Conservation (phyloP, 192 early-diverging fungal species). For the Bifiguratus adelaidae region DNA sequence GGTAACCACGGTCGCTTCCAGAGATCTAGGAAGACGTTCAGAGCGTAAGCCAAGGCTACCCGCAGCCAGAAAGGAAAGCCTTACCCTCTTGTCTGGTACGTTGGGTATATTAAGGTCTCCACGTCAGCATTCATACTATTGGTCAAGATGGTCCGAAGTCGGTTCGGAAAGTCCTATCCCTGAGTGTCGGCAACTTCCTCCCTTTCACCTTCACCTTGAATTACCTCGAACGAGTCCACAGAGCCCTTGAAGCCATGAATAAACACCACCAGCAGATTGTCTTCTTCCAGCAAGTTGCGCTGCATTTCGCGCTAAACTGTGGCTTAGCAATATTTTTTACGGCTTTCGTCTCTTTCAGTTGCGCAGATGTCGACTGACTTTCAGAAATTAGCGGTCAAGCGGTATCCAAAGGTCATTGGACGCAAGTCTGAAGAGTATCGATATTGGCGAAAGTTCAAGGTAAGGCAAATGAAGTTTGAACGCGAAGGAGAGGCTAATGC, state of each 20-base stretch:
- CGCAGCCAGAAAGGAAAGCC: background rate
- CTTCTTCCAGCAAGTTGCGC: background rate
- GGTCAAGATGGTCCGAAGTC: conserved; percentile 30
- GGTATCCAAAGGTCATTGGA: conserved; percentile 38
- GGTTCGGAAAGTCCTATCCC: conserved; percentile 37
- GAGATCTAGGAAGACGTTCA: conserved; percentile 3
- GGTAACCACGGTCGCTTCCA: conserved; percentile 23
- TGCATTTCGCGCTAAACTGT: too few species aligned
- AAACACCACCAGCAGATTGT: conserved; percentile 39
- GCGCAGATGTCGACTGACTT: conserved; percentile 37
- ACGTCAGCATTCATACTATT: conserved; percentile 26
- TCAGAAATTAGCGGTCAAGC: conserved; percentile 42
- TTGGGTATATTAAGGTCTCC: conserved; percentile 36
- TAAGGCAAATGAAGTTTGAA: conserved; percentile 8
- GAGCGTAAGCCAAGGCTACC: background rate
- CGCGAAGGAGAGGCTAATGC: too few species aligned
- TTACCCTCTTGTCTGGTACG: conserved; percentile 45
- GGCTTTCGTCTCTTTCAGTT: too few species aligned
- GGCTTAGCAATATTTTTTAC: too few species aligned
- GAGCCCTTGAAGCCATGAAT: conserved; percentile 47
- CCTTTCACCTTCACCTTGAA: too few species aligned
- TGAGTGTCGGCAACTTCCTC: too few species aligned
- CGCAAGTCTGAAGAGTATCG: conserved; percentile 47
- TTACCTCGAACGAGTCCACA: conserved; percentile 33
- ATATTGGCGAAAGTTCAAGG: conserved; percentile 76